A percentile compares a stretch with the other conserved stretches of the same genome.
These are phyloP conservation scores for Sarcomyxa edulis DNA, from an alignment of 768 basidiomycete species.

Conservation along the genomic window DNA sequence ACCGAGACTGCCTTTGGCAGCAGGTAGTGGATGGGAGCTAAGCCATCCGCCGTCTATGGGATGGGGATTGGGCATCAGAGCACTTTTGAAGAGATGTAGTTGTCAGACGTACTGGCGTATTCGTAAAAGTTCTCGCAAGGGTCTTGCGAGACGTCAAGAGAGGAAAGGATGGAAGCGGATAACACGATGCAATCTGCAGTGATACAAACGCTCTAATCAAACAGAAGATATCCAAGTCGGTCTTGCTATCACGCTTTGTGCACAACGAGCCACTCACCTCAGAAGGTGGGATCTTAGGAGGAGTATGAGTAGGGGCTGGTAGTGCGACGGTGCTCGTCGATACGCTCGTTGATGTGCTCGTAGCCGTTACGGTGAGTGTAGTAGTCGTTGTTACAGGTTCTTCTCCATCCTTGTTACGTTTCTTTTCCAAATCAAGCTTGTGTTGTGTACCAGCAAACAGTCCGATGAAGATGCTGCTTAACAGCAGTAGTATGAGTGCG, in stretches of 20 bases:
- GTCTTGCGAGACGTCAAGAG: constrained; percentile 76
- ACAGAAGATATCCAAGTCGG: not conserved
- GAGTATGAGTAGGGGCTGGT: constrained; percentile 30
- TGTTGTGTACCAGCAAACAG: constrained; percentile 88
- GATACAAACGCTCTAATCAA: constrained; percentile 58
- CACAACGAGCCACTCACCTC: constrained; percentile 32
- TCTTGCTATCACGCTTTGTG: no score
- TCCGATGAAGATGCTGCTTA: constrained; percentile 84
- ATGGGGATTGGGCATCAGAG: not conserved
- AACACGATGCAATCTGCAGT: constrained; percentile 77
- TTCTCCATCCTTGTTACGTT: constrained; percentile 28
- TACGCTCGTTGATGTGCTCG: constrained; percentile 21
- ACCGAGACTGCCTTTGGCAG: constrained; percentile 72
- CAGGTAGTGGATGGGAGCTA: constrained; percentile 75
- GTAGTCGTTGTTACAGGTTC: constrained; percentile 36
- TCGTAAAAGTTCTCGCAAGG: constrained; percentile 96
- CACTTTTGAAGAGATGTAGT: constrained; percentile 3
- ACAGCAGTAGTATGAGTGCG: constrained; percentile 71
- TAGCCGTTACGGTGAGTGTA: constrained; percentile 32
- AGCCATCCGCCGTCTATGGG: constrained; percentile 83
- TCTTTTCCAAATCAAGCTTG: constrained; percentile 50
- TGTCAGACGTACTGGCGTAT: constrained; percentile 61
- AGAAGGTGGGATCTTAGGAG: constrained; percentile 47
- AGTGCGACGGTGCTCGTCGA: constrained; percentile 15
- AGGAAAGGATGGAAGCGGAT: constrained; percentile 76